A percentile compares a stretch with the other conserved stretches of the same genome.
Conservation (phyloP, 2,329 filamentous ascomycete genomes). For the Elsinoe perseae region DNA sequence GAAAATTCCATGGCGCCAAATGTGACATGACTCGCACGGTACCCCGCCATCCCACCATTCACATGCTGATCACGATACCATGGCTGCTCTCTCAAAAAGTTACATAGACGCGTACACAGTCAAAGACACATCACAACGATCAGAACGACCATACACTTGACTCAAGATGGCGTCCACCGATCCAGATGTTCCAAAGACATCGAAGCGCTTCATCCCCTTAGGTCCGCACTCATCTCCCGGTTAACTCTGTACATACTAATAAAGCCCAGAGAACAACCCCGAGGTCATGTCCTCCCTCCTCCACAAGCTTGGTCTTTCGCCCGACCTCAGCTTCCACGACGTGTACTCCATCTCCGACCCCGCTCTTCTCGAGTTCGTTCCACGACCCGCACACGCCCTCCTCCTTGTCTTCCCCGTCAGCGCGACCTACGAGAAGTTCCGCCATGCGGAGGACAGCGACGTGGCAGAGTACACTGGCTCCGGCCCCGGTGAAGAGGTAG, state of each 20-base stretch:
- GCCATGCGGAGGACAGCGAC: conserved; percentile 62
- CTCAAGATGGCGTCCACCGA: not conserved
- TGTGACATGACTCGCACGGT: not conserved
- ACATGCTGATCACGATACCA: not conserved
- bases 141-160: not conserved
- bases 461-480: conserved; percentile 57
- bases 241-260: not conserved
- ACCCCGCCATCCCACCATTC: conserved; percentile 8
- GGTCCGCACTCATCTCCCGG: conserved; percentile 8
- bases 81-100: not conserved
- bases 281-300: conserved; percentile 79
- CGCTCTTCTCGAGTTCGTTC: conserved; percentile 75
- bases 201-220: conserved; percentile 19
- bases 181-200: not conserved
- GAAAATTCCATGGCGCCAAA: conserved; percentile 1
- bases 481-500: conserved; percentile 63
- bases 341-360: conserved; percentile 86
- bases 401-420: conserved; percentile 88
- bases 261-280: conserved; percentile 61
- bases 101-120: not conserved
- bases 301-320: conserved; percentile 74
- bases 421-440: conserved; percentile 67
- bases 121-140: not conserved
- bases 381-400: conserved; percentile 78
- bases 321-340: conserved; percentile 72